phyloP scores from a whole-genome alignment of 140 eudicot species.

The Stevia rebaudiana region DNA sequence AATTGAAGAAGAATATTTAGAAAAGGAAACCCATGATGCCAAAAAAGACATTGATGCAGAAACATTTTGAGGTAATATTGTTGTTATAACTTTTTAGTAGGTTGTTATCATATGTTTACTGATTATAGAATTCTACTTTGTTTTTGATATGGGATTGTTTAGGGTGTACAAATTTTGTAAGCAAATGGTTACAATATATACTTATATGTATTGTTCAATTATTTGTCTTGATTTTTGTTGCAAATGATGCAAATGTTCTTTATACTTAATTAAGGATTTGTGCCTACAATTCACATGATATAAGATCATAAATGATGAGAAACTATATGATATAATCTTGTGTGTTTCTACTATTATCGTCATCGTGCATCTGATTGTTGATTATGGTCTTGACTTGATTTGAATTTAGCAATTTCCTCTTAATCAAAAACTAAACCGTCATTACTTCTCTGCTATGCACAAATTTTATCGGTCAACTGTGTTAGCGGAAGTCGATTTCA shows the following conservation, averaged over 20 bases:
- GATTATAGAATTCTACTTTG: not conserved
- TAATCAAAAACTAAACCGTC: too few relatives aligned
- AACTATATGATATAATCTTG: not conserved
- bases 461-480: too few relatives aligned
- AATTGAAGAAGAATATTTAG: slow-evolving; percentile 85
- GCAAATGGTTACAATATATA: slow-evolving; percentile 9
- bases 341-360: not conserved
- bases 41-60: slow-evolving; percentile 22
- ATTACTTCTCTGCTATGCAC: too few relatives aligned
- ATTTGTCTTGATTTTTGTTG: not conserved
- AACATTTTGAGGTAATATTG: slow-evolving; percentile 23
- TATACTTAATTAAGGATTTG: not conserved
- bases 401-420: too few relatives aligned
- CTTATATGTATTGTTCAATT: not conserved
- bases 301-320: not conserved
- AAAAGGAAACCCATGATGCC: slow-evolving; percentile 28
- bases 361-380: not conserved
- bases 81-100: not conserved
- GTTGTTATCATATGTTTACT: slow-evolving; percentile 11
- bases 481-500: too few relatives aligned
- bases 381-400: too few relatives aligned
- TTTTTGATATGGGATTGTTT: not conserved
- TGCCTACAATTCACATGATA: not conserved
- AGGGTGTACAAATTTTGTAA: slow-evolving; percentile 24
- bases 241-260: not conserved